Evolutionary conservation across 2,329 filamentous ascomycete genomes (phyloP), one percentile per base, ranked within the genome.

Genomic region (Cylindrodendrum hubeiense): DNA sequence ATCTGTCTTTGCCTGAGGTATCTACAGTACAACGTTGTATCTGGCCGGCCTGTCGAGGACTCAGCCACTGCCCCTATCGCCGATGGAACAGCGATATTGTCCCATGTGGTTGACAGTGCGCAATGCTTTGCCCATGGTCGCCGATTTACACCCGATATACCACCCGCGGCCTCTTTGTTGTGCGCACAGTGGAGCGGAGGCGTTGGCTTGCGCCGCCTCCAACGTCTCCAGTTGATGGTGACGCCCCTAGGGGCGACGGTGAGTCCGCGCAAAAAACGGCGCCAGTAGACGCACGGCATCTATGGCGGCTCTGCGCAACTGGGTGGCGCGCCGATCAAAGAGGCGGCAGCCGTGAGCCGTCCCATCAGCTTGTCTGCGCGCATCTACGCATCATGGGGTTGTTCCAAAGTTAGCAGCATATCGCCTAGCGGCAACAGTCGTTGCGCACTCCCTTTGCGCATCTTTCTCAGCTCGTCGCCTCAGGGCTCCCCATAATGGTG

Each of bases 391-490:
- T 67, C 63, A 58, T 69, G 67, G 61, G 60, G 58, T 53, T 53
- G 55, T 59, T 62, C 67, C 65, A 69, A 69, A 66, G 49, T 66
- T 74, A 74, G 72, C 49, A 67, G 34, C 28, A 59, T 60, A 53
- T 63, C 55, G 43, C 21, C 17, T 60, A 44, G 47, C 15, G 44
- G 44, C 44, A 17, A 24, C n/a, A 47, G 28, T 50, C 30, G 10
- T 21, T 49, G 13, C 28, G 24, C 26, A n/a, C 21, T 26, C 24
- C 54, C 51, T 37, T 44, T 3, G 19, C 34, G 22, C 12, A n/a
- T 37, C 34, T 21, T 8, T 30, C 26, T 28, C 44, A 49, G 24
- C 46, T 49, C 46, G n/a, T 24, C 10, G 26, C 26, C 26, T 49
- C 46, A 28, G 46, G 46, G 46, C 24, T 30, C 26, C 46, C 46